Evolutionary conservation across 2,329 filamentous ascomycete species (phyloP).

Genomic region (Aureobasidium uvarum): DNA sequence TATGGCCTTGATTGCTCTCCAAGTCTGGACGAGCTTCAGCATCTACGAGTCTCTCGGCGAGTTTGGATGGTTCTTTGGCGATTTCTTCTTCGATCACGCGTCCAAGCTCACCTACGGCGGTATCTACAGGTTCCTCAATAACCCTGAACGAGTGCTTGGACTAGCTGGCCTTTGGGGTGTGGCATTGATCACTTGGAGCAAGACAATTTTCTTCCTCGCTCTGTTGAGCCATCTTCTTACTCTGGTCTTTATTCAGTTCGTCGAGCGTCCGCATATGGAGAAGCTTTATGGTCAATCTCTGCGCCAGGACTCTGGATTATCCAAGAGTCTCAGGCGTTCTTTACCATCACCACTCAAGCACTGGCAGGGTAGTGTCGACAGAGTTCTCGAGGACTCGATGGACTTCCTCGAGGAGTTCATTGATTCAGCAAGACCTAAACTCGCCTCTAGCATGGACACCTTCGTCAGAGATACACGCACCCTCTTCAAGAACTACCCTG

Average conservation of each 20-base stretch:
- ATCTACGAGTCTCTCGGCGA: slow-evolving; percentile 95
- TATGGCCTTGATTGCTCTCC: slow-evolving; percentile 73
- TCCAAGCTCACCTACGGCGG: slow-evolving; percentile 92
- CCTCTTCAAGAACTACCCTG: slow-evolving; percentile 85
- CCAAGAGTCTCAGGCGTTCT: slow-evolving; percentile 84
- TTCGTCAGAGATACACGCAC: slow-evolving; percentile 85
- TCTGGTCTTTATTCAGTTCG: slow-evolving; percentile 82
- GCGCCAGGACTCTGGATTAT: slow-evolving; percentile 82
- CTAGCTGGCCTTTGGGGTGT: slow-evolving; percentile 95
- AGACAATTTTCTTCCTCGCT: slow-evolving; percentile 80
- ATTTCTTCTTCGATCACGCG: slow-evolving; percentile 93
- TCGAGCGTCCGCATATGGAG: slow-evolving; percentile 97
- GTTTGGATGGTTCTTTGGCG: slow-evolving; percentile 98
- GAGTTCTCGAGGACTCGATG: slow-evolving; percentile 77
- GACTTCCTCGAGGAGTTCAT: slow-evolving; percentile 91
- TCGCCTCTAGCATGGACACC: slow-evolving; percentile 80
- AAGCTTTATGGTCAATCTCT: slow-evolving; percentile 88
- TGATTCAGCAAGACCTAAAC: slow-evolving; percentile 77
- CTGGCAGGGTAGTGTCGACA: slow-evolving; percentile 83
- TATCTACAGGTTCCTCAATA: slow-evolving; percentile 98
- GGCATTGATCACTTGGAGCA: slow-evolving; percentile 88
- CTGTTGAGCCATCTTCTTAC: slow-evolving; percentile 82
- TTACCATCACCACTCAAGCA: slow-evolving; percentile 79
- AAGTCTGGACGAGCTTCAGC: slow-evolving; percentile 88
- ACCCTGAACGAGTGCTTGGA: slow-evolving; percentile 90